Base-by-base conservation (phyloP, 768 basidiomycete species). In the Lentinula edodes region DNA sequence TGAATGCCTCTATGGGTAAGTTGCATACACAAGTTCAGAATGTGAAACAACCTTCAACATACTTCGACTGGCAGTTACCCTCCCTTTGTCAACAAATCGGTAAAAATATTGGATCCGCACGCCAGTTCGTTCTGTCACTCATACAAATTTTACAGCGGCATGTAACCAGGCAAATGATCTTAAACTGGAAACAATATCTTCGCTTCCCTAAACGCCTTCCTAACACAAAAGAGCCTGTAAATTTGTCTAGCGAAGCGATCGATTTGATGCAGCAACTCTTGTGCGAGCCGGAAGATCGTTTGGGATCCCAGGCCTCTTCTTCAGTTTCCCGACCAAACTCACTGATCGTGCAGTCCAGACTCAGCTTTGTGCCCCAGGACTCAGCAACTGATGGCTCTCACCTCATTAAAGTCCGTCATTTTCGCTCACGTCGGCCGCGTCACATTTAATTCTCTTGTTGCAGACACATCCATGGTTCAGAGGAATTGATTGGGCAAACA, bases 131-230 rank as follows among this genome's bases (percentile, higher is more conserved):
- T 62, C 42, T 59, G 63, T 67, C 64, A 61, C 39, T 57, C 63
- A 32, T 65, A 48, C 60, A 28, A 28, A 2, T 42, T 42, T 45
- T 66, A 56, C 67, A 93, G 91, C 85, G 96, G 34, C 95, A 96
- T 75, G 86, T 93, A 69, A 98, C 95, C 59, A 83, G 95, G 63
- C 93, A 97, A 78, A 98, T 96, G 80, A 98, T 98, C 73, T 78
- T 98, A 68, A 95, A 95, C 77, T 98, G 95, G 95, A 88, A 87
- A 64, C 88, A 89, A 71, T 84, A 89, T 28, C 81, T 98, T 65
- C 88, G 89, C 62, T 98, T 98, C 74, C 94, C 95, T 5, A 74
- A 78, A 32, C 84, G 87, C 63, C 94, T 94, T 62, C 84, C 81
- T 62, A 88, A 95, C 61, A 94, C 94, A 55, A 85, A 86, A 71